Conservation (phyloP, 2,329 filamentous ascomycete genomes). For the Clonostachys byssicola region DNA sequence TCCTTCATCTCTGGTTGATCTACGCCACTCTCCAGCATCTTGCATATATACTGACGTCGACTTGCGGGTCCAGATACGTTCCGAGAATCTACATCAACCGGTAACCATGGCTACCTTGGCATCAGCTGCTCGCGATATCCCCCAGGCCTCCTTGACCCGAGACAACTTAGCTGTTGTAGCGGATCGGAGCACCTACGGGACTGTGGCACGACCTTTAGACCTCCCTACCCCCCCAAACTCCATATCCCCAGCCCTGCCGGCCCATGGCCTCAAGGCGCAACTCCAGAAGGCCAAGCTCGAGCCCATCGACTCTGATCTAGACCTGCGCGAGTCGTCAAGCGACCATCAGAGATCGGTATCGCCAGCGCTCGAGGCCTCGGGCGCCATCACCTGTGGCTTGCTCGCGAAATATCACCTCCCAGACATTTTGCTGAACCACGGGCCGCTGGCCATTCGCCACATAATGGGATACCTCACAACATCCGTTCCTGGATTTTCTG, state of each 20-base stretch:
- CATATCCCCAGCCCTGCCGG: conserved; percentile 82
- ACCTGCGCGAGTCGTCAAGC: conserved; percentile 68
- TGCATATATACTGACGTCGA: no score
- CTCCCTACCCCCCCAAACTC: conserved; percentile 93
- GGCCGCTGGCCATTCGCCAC: conserved; percentile 88
- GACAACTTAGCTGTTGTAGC: conserved; percentile 72
- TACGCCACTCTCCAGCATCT: no score
- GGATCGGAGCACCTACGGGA: conserved; percentile 57
- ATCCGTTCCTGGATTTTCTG: conserved; percentile 86
- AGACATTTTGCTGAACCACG: conserved; percentile 83
- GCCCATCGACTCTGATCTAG: conserved; percentile 79
- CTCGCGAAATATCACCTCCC: conserved; percentile 88
- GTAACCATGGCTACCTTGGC: conserved; percentile 61
- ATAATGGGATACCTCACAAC: conserved; percentile 94
- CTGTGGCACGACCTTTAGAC: conserved; percentile 55
- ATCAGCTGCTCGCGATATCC: conserved; percentile 65
- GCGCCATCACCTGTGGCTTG: conserved; percentile 79
- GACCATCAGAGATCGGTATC: conserved; percentile 31
- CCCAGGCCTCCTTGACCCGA: conserved; percentile 55
- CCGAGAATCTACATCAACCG: conserved; percentile 5
- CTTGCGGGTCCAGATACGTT: no score
- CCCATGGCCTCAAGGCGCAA: conserved; percentile 72
- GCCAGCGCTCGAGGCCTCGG: conserved; percentile 63
- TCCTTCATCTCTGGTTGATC: no score
- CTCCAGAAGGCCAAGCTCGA: conserved; percentile 54